Conservation (phyloP, 306 rosid species). For the Dryas octopetala region DNA sequence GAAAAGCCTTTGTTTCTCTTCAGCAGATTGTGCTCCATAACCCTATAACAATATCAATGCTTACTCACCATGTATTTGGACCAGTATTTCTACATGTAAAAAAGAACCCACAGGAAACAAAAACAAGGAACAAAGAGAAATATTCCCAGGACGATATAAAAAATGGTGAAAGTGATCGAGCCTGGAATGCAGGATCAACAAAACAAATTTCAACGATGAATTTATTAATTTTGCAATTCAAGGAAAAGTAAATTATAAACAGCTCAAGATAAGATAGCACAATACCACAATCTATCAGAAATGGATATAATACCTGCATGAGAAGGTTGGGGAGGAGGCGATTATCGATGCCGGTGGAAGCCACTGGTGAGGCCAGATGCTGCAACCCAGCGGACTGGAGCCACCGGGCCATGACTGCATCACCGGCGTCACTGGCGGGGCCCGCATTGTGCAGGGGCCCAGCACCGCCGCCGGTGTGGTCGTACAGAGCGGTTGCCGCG, state of each 20-base stretch:
- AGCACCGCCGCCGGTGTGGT: constrained; percentile 58
- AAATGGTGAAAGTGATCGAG: too few species aligned
- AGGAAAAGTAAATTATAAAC: too few species aligned
- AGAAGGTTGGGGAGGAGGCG: constrained; percentile 85
- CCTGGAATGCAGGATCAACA: too few species aligned
- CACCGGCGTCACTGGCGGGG: constrained; percentile 75
- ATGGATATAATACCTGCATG: constrained; percentile 63
- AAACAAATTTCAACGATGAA: too few species aligned
- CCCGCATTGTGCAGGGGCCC: constrained; percentile 76
- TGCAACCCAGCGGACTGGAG: constrained; percentile 97
- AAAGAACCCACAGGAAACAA: too few species aligned
- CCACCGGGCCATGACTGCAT: constrained; percentile 99
- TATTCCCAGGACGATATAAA: too few species aligned
- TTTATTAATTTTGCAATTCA: too few species aligned
- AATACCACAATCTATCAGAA: background rate
- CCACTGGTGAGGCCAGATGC: constrained; percentile 99
- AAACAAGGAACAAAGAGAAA: too few species aligned
- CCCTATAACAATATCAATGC: constrained; percentile 52
- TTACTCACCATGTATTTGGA: constrained; percentile 19
- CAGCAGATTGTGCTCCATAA: constrained; percentile 93
- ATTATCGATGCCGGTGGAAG: constrained; percentile 66
- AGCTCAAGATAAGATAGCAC: background rate
- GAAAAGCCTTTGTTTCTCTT: constrained; percentile 90
- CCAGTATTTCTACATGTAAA: background rate
- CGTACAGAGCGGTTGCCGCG: constrained; percentile 79